Evolutionary conservation across 129 eudicot species (phyloP), one percentile per base, ranked within the genome.

Genomic region (Flaveria trinervia): DNA sequence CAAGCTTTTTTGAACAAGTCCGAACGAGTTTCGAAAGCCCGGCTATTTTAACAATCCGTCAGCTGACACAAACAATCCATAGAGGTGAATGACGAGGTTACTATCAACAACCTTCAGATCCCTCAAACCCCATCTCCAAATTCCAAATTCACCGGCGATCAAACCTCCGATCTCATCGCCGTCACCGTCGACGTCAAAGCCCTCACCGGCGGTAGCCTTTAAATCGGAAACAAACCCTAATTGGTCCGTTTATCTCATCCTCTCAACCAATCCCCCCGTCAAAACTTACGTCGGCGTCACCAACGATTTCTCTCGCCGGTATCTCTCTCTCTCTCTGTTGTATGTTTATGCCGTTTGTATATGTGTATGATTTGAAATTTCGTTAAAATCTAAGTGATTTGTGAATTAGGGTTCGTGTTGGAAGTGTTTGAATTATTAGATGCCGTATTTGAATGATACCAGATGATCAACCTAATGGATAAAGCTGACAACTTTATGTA

Each of bases 251-350:
- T 93, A 90, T 80, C 88, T 93, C 44, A 93, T 93, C 55, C 82
- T 92, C 48, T 93, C 98, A 66, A 89, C 92, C 73, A 89, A 87
- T 54, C 41, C 86, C 46, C 98, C 98, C 2, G 76, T 87, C 87
- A 93, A 87, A 69, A 93, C 98, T 8, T 93, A 93, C 71, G 98
- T 93, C n/a, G 98, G 96, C 52, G 98, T 89, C 80, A 90, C 97
- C 89, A 90, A 75, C 78, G 73, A 93, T 77, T 93, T 93, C 82
- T 61, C 89, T 52, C 92, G 96, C 77, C 96, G 98, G 98, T 92
- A 85, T 28, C 1, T 18, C 30, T 70, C 50, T 64, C 16, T 41
- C 44, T 18, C 28, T 70, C 17, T 62, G 60, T 16, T 54, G 3
- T 59, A 3, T 64, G n/a, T n/a, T n/a, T n/a, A n/a, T n/a, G n/a